Percentiles rank a stretch among this genome's conserved stretches.
Conservation (phyloP, 2,329 filamentous ascomycete species). For the Elsinoe ampelina region DNA sequence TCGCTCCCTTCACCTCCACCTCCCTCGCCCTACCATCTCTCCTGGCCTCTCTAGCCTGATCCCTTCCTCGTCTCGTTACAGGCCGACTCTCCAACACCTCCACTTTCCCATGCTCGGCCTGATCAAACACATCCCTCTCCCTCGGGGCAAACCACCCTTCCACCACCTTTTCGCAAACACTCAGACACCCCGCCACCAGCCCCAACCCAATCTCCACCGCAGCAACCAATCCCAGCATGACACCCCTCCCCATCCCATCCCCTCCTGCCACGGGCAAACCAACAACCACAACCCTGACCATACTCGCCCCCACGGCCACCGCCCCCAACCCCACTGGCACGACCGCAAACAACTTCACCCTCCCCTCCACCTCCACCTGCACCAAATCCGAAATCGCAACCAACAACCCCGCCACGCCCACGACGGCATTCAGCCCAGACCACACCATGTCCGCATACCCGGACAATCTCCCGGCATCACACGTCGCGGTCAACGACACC, state of each 20-base stretch:
- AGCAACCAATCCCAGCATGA: not conserved
- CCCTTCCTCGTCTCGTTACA: not conserved
- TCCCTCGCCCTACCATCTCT: not conserved
- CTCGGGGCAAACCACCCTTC: not conserved
- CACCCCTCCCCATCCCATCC: no score
- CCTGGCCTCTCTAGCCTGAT: not conserved
- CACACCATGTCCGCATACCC: not conserved
- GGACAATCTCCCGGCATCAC: not conserved
- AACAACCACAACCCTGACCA: no score
- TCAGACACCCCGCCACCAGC: not conserved
- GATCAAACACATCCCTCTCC: not conserved
- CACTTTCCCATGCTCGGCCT: not conserved
- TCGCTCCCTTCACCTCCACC: not conserved
- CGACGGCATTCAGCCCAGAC: not conserved
- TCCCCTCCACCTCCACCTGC: no score
- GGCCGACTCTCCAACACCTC: not conserved
- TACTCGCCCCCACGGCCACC: no score
- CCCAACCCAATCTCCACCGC: not conserved
- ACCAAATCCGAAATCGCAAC: not conserved
- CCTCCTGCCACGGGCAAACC: no score
- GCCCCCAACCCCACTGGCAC: no score
- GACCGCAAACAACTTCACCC: no score
- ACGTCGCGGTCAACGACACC: conserved; percentile 1
- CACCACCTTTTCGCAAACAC: not conserved
- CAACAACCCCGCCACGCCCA: conserved; percentile 1